These are phyloP conservation scores for Fusarium setosum DNA, from an alignment of 2,329 filamentous ascomycete species.

Conservation along the genomic window DNA sequence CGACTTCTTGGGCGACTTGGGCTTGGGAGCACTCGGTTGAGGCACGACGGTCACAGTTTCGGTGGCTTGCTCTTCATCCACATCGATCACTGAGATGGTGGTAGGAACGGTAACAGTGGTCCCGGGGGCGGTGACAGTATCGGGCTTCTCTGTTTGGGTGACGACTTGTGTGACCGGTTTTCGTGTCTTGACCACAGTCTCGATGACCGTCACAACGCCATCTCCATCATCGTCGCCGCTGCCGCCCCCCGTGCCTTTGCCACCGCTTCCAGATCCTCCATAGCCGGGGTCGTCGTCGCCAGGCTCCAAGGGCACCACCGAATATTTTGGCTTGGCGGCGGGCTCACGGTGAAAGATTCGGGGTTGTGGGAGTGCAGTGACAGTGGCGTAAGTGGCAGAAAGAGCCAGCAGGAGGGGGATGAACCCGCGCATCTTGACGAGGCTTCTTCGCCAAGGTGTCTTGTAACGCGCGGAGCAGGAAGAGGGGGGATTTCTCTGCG, in stretches of 20 bases:
- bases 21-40: constrained; percentile 12
- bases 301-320: constrained; percentile 53
- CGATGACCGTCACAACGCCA: constrained; percentile 47
- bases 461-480: not conserved
- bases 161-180: constrained; percentile 43
- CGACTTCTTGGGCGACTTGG: constrained; percentile 14
- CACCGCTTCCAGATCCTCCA: constrained; percentile 33
- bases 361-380: constrained; percentile 44
- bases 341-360: constrained; percentile 38
- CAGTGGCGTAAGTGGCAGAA: constrained; percentile 40
- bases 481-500: not conserved
- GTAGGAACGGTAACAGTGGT: constrained; percentile 43
- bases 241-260: constrained; percentile 21
- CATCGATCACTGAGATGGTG: constrained; percentile 48
- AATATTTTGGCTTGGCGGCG: constrained; percentile 48
- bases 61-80: constrained; percentile 36
- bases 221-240: constrained; percentile 29
- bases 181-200: constrained; percentile 47
- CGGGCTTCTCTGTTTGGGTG: constrained; percentile 40
- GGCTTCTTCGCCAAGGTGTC: constrained; percentile 19
- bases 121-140: constrained; percentile 42
- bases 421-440: constrained; percentile 46
- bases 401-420: constrained; percentile 46
- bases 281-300: constrained; percentile 37
- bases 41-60: constrained; percentile 45